These are phyloP conservation scores for Cytospora mali DNA, from an alignment of 2,329 filamentous ascomycete genomes.

Conservation along the genomic window DNA sequence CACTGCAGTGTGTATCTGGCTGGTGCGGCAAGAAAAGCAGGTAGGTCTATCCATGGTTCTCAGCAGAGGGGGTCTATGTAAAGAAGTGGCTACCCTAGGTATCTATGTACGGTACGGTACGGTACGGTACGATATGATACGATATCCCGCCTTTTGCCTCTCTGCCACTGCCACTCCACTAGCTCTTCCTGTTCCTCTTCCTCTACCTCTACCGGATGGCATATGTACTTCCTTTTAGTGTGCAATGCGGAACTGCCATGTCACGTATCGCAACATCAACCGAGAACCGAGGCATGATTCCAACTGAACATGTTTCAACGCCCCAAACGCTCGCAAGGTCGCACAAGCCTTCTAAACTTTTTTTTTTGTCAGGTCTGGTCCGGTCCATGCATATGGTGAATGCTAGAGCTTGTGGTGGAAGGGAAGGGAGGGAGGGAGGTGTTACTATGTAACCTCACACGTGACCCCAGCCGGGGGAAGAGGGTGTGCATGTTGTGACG, in stretches of 20 bases:
- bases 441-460: neutral
- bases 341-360: neutral
- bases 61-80: neutral
- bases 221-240: neutral
- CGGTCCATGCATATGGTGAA: neutral
- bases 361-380: neutral
- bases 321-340: neutral
- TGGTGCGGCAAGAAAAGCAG: neutral
- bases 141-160: neutral
- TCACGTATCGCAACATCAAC: conserved; percentile 14
- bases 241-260: conserved; percentile 18
- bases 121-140: neutral
- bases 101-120: too few species aligned
- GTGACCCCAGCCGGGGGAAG: too few species aligned
- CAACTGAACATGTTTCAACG: conserved; percentile 10
- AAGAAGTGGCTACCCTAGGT: neutral
- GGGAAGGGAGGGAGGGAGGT: neutral
- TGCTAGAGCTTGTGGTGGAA: neutral
- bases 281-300: conserved; percentile 17
- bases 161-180: too few species aligned
- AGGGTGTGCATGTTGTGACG: too few species aligned
- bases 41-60: too few species aligned
- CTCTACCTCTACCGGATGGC: neutral
- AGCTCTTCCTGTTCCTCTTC: neutral
- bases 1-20: too few species aligned